phyloP scores from a whole-genome alignment of 495 filamentous ascomycete species.

The Podospora pseudocomata region DNA sequence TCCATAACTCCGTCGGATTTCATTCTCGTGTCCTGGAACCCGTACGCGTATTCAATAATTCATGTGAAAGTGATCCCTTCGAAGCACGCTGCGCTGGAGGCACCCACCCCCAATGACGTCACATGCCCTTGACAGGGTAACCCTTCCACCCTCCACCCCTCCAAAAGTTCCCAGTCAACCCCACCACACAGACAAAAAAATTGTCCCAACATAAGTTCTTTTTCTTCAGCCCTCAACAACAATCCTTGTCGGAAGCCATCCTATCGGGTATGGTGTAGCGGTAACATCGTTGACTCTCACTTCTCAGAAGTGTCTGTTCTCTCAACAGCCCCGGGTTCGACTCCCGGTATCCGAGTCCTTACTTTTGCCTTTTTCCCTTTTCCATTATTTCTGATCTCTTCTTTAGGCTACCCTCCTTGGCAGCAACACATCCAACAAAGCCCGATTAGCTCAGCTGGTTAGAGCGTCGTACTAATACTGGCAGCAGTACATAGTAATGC shows the following conservation, averaged over 20 bases:
- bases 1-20: neutral
- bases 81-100: no score
- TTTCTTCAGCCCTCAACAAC: neutral
- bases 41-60: neutral
- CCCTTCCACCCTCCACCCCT: neutral
- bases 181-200: constrained; percentile 1
- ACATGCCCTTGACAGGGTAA: neutral
- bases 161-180: neutral
- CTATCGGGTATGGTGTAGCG: constrained; percentile 12
- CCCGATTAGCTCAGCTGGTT: constrained; percentile 7
- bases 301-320: constrained; percentile 6
- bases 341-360: constrained; percentile 11
- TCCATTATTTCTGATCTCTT: neutral
- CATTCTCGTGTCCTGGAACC: no score
- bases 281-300: constrained; percentile 11
- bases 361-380: neutral
- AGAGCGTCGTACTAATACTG: constrained; percentile 6
- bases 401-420: neutral
- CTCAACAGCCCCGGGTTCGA: constrained; percentile 12
- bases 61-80: neutral
- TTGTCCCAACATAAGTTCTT: neutral
- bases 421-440: neutral
- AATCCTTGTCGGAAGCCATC: neutral
- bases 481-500: neutral
- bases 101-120: neutral